These are phyloP conservation scores for Rostrohypoxylon terebratum DNA, from an alignment of 495 filamentous ascomycete genomes.

Conservation along the genomic window DNA sequence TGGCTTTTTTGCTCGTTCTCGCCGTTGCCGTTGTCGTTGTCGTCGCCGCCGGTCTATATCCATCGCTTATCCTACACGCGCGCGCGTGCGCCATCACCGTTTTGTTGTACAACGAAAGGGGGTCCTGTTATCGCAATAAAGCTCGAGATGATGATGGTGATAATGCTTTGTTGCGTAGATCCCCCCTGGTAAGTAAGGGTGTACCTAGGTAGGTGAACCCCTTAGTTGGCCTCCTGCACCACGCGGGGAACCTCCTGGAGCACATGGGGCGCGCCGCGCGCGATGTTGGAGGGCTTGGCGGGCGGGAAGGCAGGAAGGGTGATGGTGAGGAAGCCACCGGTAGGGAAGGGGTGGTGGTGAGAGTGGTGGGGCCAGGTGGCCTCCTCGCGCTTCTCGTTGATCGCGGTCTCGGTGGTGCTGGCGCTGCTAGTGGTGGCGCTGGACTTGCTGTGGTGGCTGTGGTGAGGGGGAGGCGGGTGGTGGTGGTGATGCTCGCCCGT, in stretches of 20 bases:
- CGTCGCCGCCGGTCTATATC: neutral
- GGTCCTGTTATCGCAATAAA: neutral
- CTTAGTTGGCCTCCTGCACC: slow-evolving; percentile 21
- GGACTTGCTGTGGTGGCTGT: neutral
- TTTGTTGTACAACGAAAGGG: neutral
- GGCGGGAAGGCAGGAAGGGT: slow-evolving; percentile 5
- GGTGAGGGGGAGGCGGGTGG: neutral
- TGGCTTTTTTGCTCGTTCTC: neutral
- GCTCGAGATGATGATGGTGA: too few species aligned
- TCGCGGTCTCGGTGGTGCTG: neutral
- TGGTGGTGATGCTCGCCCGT: neutral
- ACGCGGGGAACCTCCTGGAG: slow-evolving; percentile 16
- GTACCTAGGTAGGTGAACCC: neutral
- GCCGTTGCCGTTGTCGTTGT: too few species aligned
- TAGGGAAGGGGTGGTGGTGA: neutral
- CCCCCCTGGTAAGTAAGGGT: too few species aligned
- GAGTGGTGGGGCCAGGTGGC: neutral
- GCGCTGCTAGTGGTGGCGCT: neutral
- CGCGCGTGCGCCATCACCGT: too few species aligned
- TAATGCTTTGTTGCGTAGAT: neutral
- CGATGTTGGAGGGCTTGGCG: neutral
- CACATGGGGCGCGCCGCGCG: slow-evolving; percentile 11
- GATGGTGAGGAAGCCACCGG: slow-evolving; percentile 5
- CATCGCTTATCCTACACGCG: neutral
- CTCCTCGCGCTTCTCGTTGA: neutral